Base-by-base conservation (phyloP, 1,139 yeast species). In the Taphrina flavorubra region DNA sequence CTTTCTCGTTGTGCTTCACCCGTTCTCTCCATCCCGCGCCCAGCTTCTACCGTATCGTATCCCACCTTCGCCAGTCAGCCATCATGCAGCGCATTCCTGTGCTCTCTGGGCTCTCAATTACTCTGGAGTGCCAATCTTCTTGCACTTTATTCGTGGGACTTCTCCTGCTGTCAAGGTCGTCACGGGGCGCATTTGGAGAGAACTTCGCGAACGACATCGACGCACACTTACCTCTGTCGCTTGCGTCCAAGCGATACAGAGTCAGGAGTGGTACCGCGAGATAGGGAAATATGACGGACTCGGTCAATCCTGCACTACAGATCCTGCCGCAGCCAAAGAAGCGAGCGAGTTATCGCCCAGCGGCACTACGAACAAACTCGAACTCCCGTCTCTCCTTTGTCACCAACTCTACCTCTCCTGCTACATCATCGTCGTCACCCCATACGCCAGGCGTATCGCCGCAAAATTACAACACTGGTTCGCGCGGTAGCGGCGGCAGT, bases 291-390 rank as follows among this genome's bases (percentile, higher is more conserved):
- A 56, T 56, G 60, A 56, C 60, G n/a, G 60, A 56, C 49, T 56
- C 60, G 16, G 49, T 56, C 49, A 40, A 56, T 56, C 60, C 60
- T 2, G 49, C 65, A 6, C 44, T 62, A 0, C 67, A 63, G 18
- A 53, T 63, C 71, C 74, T 79, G 53, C 75, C 78, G 16, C 77
- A 77, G 56, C 90, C 91, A 69, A 85, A 92, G 75, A 87, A 89
- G 74, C 97, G 67, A 13, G 67, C 97, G 6, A 81, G 92, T 81
- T 92, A 91, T 76, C 83, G 89, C 0, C 97, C 98, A 0, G 97
- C 97, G 0, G 98, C 92, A 6, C 81, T 92, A 68, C 82, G 97
- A 51, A 71, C 72, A 60, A 72, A 74, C 70, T 63, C 72, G 36
- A 69, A 73, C 44, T 67, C 55, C 70, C 69, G 65, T 55, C 70